Conservation (phyloP, 139 green algal genomes). For the Diplosphaera chodatii region DNA sequence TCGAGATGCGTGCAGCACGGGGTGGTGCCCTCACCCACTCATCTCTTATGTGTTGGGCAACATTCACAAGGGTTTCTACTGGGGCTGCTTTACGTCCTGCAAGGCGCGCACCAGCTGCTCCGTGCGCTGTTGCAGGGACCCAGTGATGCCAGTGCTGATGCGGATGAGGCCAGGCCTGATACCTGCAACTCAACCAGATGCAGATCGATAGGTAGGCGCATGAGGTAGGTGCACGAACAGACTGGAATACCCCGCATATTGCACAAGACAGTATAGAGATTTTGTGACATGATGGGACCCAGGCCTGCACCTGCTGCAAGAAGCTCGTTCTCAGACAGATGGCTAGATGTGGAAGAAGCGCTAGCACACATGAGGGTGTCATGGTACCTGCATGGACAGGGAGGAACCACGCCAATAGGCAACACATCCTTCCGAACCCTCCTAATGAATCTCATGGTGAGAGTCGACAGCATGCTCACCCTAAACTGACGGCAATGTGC, state of each 20-base stretch:
- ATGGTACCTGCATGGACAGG: slow-evolving; percentile 27
- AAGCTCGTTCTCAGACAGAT: slow-evolving; percentile 40
- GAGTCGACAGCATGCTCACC: slow-evolving; percentile 48
- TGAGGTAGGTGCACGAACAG: not conserved
- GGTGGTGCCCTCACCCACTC: too few species aligned
- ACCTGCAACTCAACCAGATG: too few species aligned
- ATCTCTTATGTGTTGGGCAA: too few species aligned
- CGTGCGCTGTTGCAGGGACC: slow-evolving; percentile 50
- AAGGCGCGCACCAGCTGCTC: slow-evolving; percentile 50
- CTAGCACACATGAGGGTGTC: slow-evolving; percentile 56
- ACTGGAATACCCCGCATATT: not conserved
- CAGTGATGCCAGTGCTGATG: slow-evolving; percentile 59
- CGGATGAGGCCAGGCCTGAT: slow-evolving; percentile 56
- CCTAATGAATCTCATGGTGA: slow-evolving; percentile 40
- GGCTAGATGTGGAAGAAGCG: slow-evolving; percentile 42
- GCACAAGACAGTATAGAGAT: too few species aligned
- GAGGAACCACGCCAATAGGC: not conserved
- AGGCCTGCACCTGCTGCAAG: slow-evolving; percentile 1
- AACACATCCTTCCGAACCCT: too few species aligned
- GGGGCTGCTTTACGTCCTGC: not conserved
- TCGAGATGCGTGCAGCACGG: too few species aligned
- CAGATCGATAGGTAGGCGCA: too few species aligned
- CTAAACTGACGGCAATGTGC: slow-evolving; percentile 64
- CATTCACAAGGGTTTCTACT: too few species aligned
- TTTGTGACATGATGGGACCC: too few species aligned